Base-by-base conservation (phyloP, 345 rosid genomes). In the Lepidium didymum region DNA sequence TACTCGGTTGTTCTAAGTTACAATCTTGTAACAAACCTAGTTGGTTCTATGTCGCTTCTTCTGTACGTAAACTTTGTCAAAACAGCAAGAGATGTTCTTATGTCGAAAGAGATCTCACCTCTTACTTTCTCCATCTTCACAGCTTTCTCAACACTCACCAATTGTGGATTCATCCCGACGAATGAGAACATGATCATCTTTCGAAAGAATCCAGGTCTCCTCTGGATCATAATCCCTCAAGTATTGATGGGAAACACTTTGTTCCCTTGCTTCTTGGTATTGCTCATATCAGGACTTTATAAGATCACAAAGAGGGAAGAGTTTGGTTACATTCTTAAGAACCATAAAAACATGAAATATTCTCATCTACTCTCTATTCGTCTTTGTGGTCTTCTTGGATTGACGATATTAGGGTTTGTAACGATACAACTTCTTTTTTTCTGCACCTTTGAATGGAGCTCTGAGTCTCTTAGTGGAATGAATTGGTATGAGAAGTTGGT, bases 141-240 rank as follows among this genome's bases (percentile, higher is more conserved):
- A n/a, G 52, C 72, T 0, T 75, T 86, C 18, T 87, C 94, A 0
- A 81, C 87, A 0, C 81, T 87, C 34, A 70, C 83, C 4, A 86
- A 70, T 54, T 83, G 88, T 3, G 96, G 96, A 3, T 90, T 86
- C 23, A 49, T 86, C 0, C 96, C 94, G 0, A 86, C 84, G 1
- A 86, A 87, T 12, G 91, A 90, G 67, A 90, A 90, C 84, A 86
- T 86, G 91, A 15, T 77, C 0, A 76, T 78, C 2, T 90, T 87
- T 10, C 70, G 55, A 9, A 75, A 76, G 23, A 80, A 87, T 58
- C 72, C 93, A 0, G 86, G 85, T 2, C 81, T 90, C 8, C 76
- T 85, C 1, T 72, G 80, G 38, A 66, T 90, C 21, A 66, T 85
- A 0, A 75, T 87, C 45, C 89, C 89, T 12, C 86, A 75, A 55